phyloP scores from a whole-genome alignment of 306 rosid genomes.

The Vicia villosa region DNA sequence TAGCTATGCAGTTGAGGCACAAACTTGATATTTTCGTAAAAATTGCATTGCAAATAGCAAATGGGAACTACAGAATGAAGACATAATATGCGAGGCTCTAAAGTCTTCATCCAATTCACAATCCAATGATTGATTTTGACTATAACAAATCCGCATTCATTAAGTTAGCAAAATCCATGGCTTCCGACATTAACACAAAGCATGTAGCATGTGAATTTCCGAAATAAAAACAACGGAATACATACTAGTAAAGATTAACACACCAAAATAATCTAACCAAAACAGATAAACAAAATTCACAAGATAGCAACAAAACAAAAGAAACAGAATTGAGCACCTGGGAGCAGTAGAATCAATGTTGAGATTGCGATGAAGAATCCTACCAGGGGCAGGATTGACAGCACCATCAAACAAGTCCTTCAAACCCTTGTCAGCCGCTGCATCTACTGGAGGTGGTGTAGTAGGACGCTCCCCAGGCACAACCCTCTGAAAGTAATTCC shows the following conservation, averaged over 20 bases:
- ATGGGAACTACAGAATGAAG: background rate
- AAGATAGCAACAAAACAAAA: background rate
- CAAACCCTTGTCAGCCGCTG: slow-evolving; percentile 58
- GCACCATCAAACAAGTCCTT: slow-evolving; percentile 67
- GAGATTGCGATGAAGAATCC: slow-evolving; percentile 87
- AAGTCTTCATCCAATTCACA: too few species aligned
- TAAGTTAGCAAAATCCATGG: too few species aligned
- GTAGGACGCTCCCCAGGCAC: slow-evolving; percentile 19
- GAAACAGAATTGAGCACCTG: slow-evolving; percentile 46
- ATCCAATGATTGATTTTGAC: too few species aligned
- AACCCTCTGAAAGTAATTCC: slow-evolving; percentile 84
- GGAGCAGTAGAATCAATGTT: slow-evolving; percentile 58
- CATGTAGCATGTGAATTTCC: too few species aligned
- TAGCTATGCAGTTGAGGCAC: background rate
- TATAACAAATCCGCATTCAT: too few species aligned
- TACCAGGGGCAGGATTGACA: slow-evolving; percentile 40
- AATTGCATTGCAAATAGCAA: background rate
- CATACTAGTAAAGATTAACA: background rate
- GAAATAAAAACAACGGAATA: background rate
- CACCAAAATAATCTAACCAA: background rate
- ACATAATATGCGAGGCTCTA: too few species aligned
- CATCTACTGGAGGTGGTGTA: slow-evolving; percentile 32
- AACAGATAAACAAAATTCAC: background rate
- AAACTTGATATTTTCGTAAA: background rate
- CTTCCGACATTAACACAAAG: too few species aligned